phyloP scores from a whole-genome alignment of 768 basidiomycete species.

The Scleroderma citrinum region DNA sequence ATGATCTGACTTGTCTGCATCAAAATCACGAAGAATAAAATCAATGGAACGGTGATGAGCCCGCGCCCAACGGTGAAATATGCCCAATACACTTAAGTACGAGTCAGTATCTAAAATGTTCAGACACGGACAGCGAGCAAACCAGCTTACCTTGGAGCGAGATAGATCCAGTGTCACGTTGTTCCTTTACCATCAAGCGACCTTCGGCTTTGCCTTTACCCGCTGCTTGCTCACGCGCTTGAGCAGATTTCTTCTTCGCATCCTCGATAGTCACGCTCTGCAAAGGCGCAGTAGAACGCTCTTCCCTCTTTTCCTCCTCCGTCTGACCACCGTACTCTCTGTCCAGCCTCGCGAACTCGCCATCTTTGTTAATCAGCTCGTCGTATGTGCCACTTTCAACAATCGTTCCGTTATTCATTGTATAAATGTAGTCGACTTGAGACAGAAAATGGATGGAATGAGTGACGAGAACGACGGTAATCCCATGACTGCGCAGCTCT shows the following conservation, averaged over 20 bases:
- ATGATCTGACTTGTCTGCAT: slow-evolving; percentile 61
- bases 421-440: slow-evolving; percentile 46
- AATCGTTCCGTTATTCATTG: slow-evolving; percentile 38
- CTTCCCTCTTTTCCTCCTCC: slow-evolving; percentile 23
- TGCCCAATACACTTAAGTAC: slow-evolving; percentile 45
- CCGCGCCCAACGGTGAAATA: slow-evolving; percentile 56
- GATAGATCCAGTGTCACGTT: slow-evolving; percentile 59
- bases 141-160: slow-evolving; percentile 40
- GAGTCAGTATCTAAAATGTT: background rate
- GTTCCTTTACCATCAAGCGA: slow-evolving; percentile 59
- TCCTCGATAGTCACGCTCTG: slow-evolving; percentile 24
- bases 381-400: slow-evolving; percentile 48
- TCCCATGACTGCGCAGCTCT: slow-evolving; percentile 37
- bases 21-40: slow-evolving; percentile 42
- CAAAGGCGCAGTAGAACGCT: slow-evolving; percentile 3
- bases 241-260: slow-evolving; percentile 34
- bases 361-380: slow-evolving; percentile 42
- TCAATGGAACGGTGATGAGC: slow-evolving; percentile 42
- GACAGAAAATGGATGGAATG: slow-evolving; percentile 52
- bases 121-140: background rate
- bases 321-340: slow-evolving; percentile 55
- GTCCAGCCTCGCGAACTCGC: slow-evolving; percentile 53
- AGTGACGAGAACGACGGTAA: slow-evolving; percentile 51
- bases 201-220: slow-evolving; percentile 64
- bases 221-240: slow-evolving; percentile 30